Conservation (phyloP, 345 rosid genomes). For the Eucalyptus erythrocorys region DNA sequence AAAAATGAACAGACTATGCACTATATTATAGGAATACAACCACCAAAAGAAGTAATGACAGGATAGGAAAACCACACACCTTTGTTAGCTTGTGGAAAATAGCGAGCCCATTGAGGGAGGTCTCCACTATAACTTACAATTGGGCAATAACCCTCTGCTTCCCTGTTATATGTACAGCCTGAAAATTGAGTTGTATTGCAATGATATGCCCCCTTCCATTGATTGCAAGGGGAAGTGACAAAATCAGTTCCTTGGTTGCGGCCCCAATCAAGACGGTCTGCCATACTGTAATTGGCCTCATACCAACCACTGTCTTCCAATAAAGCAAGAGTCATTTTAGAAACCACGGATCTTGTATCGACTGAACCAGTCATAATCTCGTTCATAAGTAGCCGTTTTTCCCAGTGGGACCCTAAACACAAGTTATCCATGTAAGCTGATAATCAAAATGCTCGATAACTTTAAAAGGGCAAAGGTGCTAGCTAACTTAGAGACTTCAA, state of each 20-base stretch:
- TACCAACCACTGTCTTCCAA: conserved; percentile 99
- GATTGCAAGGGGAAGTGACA: conserved; percentile 86
- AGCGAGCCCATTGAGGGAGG: conserved; percentile 95
- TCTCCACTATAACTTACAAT: conserved; percentile 87
- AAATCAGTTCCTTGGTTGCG: conserved; percentile 89
- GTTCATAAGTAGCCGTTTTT: conserved; percentile 95
- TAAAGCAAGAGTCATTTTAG: conserved; percentile 93
- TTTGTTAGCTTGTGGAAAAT: conserved; percentile 94
- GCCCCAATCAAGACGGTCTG: conserved; percentile 98
- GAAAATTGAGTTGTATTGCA: conserved; percentile 91
- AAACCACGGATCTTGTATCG: conserved; percentile 94
- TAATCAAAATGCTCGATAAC: neutral
- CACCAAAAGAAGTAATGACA: neutral
- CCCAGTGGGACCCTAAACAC: conserved; percentile 93
- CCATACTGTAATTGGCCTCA: conserved; percentile 96
- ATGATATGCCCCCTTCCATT: conserved; percentile 94
- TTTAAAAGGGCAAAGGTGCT: neutral
- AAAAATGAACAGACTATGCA: neutral
- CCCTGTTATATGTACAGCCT: conserved; percentile 97
- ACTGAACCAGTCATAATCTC: conserved; percentile 99
- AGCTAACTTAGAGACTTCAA: neutral
- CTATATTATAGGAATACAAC: neutral
- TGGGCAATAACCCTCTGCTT: conserved; percentile 99
- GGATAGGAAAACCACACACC: conserved; percentile 24
- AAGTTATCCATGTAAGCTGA: neutral